A percentile compares a stretch with the other conserved stretches of the same genome.
Conservation (phyloP, 208 protist species). For the Porcisia hertigi region DNA sequence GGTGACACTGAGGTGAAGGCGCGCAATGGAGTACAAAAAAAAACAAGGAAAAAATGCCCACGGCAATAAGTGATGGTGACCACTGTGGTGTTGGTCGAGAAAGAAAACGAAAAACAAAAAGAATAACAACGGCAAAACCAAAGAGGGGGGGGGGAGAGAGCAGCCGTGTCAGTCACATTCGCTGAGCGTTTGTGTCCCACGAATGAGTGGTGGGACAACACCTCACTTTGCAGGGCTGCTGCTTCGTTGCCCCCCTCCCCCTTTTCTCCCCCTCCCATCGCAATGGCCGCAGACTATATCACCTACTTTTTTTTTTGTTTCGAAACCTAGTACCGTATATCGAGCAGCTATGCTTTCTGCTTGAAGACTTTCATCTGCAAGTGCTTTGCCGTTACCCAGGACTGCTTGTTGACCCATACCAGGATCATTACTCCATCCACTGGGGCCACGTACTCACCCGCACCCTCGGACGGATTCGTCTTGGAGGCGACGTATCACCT, state of each 20-base stretch:
- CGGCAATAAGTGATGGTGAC: no score
- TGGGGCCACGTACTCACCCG: constrained; percentile 32
- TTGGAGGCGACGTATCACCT: constrained; percentile 32
- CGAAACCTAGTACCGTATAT: no score
- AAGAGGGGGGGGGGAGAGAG: neutral
- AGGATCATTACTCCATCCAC: constrained; percentile 43
- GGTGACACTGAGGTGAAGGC: no score
- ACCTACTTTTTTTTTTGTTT: no score
- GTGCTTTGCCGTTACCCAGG: constrained; percentile 45
- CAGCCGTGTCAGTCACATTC: neutral
- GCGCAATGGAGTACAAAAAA: no score
- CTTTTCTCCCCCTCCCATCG: no score
- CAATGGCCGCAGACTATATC: neutral
- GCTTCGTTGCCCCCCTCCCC: neutral
- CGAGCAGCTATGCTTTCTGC: constrained; percentile 8
- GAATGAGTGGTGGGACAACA: neutral
- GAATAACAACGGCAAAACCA: neutral
- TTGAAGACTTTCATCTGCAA: constrained; percentile 65
- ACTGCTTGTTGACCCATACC: constrained; percentile 51
- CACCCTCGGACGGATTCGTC: constrained; percentile 28
- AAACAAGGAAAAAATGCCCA: no score
- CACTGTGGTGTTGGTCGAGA: no score
- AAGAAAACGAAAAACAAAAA: neutral
- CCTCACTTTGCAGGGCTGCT: neutral
- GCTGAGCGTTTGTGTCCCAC: neutral